These are phyloP conservation scores for Aspergillus diversus DNA, from an alignment of 495 filamentous ascomycete species.

Conservation along the genomic window DNA sequence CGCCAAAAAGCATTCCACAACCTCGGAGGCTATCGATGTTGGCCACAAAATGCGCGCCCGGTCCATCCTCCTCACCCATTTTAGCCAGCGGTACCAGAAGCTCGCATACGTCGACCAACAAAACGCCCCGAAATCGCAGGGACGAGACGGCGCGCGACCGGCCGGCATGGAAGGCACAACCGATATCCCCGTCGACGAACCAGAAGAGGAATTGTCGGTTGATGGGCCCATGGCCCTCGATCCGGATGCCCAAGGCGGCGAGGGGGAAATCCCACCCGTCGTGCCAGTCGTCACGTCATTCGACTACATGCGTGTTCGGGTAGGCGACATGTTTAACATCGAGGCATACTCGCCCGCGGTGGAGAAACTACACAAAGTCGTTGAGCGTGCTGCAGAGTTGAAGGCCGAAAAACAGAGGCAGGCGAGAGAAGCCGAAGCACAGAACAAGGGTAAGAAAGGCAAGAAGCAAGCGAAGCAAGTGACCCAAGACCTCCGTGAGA, in stretches of 20 bases:
- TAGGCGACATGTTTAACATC: constrained; percentile 79
- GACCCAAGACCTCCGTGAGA: background rate
- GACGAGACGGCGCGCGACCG: background rate
- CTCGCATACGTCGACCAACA: constrained; percentile 38
- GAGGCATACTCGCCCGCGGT: constrained; percentile 74
- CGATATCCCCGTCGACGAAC: constrained; percentile 38
- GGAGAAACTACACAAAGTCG: constrained; percentile 62
- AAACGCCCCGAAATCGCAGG: background rate
- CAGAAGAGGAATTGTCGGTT: constrained; percentile 24
- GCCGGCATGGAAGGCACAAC: background rate
- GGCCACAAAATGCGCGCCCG: constrained; percentile 76
- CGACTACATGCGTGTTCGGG: constrained; percentile 83
- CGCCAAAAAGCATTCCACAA: constrained; percentile 90
- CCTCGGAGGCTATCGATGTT: constrained; percentile 78
- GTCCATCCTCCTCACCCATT: constrained; percentile 84
- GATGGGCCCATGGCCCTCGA: constrained; percentile 5
- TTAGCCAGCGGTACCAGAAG: constrained; percentile 95
- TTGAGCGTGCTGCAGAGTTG: constrained; percentile 34
- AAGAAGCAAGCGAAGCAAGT: constrained; percentile 31
- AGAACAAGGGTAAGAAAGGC: constrained; percentile 15
- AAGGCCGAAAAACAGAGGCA: constrained; percentile 20
- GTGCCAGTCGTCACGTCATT: constrained; percentile 76
- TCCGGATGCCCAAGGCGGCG: background rate
- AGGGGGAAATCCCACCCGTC: constrained; percentile 9
- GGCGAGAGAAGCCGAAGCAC: constrained; percentile 16